Evolutionary conservation across 2,329 filamentous ascomycete species (phyloP).

Genomic region (Chalaropsis ovoidea): DNA sequence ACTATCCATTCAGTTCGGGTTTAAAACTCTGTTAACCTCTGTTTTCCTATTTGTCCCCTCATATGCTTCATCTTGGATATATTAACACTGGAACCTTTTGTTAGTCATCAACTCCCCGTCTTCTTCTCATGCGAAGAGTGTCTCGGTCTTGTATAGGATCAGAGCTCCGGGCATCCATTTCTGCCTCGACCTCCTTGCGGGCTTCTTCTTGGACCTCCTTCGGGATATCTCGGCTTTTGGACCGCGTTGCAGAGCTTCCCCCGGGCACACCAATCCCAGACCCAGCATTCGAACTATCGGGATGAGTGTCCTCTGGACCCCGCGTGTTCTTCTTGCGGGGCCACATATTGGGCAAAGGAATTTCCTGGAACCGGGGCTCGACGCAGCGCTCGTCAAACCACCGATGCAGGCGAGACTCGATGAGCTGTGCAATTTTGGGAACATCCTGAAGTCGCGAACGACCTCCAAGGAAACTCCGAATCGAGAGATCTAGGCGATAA

Average conservation of each 20-base stretch:
- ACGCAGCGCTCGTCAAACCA: constrained; percentile 86
- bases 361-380: constrained; percentile 78
- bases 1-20: background rate
- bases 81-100: background rate
- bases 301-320: constrained; percentile 52
- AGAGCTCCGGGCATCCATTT: constrained; percentile 39
- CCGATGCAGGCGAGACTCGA: constrained; percentile 67
- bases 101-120: constrained; percentile 32
- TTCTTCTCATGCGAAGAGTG: constrained; percentile 35
- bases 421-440: constrained; percentile 75
- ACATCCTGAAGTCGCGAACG: constrained; percentile 75
- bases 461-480: constrained; percentile 67
- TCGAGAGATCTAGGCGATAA: constrained; percentile 73
- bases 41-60: background rate
- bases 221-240: constrained; percentile 8
- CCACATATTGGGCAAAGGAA: constrained; percentile 72
- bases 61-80: background rate
- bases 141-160: constrained; percentile 20
- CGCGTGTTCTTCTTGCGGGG: constrained; percentile 74
- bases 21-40: background rate
- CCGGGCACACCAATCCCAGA: constrained; percentile 38
- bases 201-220: constrained; percentile 19
- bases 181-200: constrained; percentile 37
- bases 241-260: constrained; percentile 26
- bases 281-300: constrained; percentile 35